Base-by-base conservation (phyloP, 495 filamentous ascomycete genomes). In the Bacidia gigantensis region DNA sequence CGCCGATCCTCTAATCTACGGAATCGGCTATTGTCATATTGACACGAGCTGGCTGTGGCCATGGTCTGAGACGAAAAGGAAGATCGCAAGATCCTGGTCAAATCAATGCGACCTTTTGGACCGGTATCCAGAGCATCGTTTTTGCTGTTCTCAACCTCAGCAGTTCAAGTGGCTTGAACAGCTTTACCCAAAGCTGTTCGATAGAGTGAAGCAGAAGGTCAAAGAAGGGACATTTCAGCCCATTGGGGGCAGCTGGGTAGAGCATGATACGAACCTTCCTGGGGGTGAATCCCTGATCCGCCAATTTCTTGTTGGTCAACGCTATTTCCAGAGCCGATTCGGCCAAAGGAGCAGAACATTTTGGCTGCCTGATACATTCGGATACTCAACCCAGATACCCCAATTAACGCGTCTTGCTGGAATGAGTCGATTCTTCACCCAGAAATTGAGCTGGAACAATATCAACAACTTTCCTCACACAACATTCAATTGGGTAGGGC, bases 401-500 rank as follows among this genome's bases (percentile, higher is more conserved):
- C 92, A 98, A 64, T 68, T 98, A 26, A 95, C 86, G 58, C 83
- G 89, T 10, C 69, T 95, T 26, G 83, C 92, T 18, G 92, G 90
- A 38, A 98, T 98, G 92, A 83, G 73, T 50, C 78, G 92, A 26
- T 98, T 98, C 71, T 86, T 98, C 57, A 98, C 92, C 1, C 92
- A 98, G 67, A 98, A 98, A 68, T 76, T 98, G 35, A 85, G 81
- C 64, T 87, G 82, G 83, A 98, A 98, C 67, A 97, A 97, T 65
- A 96, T 98, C 72, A 97, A 98, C 70, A 94, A 84, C 53, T 98
- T 98, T 68, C 92, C 92, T 1, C 92, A 97, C 58, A 96, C 90
- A 1, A 97, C 92, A 0, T 98, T 98, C 73, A 92, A 92, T 60
- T 98, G 92, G 92, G 89, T 98, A 18, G 73, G 87, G 1, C 77